Conservation (phyloP, 257 asterid genomes). For the Gynochthodes officinalis region DNA sequence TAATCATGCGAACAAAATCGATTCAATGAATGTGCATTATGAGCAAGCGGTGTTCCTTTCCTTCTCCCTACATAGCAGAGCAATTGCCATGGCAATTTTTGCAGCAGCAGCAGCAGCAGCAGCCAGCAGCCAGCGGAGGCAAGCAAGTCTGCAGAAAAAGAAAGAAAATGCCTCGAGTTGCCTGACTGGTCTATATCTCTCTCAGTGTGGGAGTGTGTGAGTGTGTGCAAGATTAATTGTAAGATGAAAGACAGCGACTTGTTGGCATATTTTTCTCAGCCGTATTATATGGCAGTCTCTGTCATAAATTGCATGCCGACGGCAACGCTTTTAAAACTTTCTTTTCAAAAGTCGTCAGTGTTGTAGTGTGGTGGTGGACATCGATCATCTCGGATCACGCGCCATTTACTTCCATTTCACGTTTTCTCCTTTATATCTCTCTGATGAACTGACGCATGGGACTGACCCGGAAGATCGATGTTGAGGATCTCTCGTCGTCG, state of each 20-base stretch:
- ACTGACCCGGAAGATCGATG: no score
- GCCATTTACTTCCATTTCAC: slow-evolving; percentile 1
- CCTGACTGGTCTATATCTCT: no score
- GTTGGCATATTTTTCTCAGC: slow-evolving; percentile 23
- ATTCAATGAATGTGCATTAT: no score
- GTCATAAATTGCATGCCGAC: slow-evolving; percentile 27
- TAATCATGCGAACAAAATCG: no score
- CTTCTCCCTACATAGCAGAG: background rate
- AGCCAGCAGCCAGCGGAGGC: background rate
- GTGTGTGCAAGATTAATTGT: slow-evolving; percentile 22
- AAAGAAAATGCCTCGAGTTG: slow-evolving; percentile 9
- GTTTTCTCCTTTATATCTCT: slow-evolving; percentile 3
- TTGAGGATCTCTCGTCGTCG: no score
- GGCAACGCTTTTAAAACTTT: slow-evolving; percentile 8
- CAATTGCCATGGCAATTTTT: background rate
- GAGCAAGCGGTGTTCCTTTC: background rate
- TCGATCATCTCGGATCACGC: slow-evolving; percentile 33
- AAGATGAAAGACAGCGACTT: slow-evolving; percentile 21
- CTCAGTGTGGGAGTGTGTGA: no score
- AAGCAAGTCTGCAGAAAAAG: background rate
- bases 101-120: no score
- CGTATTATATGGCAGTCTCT: slow-evolving; percentile 10
- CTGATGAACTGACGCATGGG: no score
- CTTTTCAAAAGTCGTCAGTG: background rate
- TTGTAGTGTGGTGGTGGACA: background rate